Base-by-base conservation (phyloP, 2,329 filamentous ascomycete genomes). In the Calonectria montana region DNA sequence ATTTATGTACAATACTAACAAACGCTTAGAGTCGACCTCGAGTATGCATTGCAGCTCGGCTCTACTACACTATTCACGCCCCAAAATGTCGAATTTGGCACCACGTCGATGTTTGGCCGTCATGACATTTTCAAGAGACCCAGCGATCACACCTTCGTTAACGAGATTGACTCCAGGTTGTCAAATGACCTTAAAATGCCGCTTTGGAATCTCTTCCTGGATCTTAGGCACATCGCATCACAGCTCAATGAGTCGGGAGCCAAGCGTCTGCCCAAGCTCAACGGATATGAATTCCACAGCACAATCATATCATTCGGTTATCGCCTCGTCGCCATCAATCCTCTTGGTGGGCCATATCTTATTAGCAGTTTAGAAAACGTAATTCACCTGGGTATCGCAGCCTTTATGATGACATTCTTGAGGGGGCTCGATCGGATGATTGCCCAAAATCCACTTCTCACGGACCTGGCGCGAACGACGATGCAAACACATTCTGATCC, bases 11-110 rank as follows among this genome's bases (percentile, higher is more conserved):
- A 10, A 27, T n/a, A 25, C 23, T 55, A 2, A 62, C 13, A 7
- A 21, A 2, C 9, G 18, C 2, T 18, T 21, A 74, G 73, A n/a
- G 50, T 53, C 18, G 70, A 74, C 37, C 64, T 74, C 2, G 73
- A 73, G 23, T 71, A 59, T 23, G 41, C 73, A 9, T 23, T 73
- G 5, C 59, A 68, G 6, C 43, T 73, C 1, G 73, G 73, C 13
- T 61, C 67, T 2, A 35, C 23, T 8, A 65, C 72, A 7, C 25
- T 64, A 9, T 72, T 70, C 39, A 70, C 18, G 2, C 4, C 45
- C 3, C 39, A 61, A 31, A 67, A 70, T 41, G 59, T 65, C 13
- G 37, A 64, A 39, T 16, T 45, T 45, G 29, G 67, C 55, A 47
- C 43, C 16, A 2, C 6, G 9, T 23, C 21, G 23, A 27, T 62